Evolutionary conservation across 306 rosid genomes (phyloP).

Genomic region (Albizia julibrissin): DNA sequence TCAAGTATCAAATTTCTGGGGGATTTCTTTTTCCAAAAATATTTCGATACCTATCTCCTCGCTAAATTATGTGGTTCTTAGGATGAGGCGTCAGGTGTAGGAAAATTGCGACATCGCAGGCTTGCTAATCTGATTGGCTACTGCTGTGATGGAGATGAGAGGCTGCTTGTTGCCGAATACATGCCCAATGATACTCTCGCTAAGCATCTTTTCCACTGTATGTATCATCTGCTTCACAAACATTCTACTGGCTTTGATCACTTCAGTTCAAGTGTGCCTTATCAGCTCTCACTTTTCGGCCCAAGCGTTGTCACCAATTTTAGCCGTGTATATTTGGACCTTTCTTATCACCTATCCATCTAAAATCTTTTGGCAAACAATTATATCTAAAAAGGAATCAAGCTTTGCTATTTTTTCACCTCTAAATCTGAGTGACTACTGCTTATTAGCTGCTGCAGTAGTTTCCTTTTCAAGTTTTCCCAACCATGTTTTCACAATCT

Average conservation of each 20-base stretch:
- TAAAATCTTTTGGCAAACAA: neutral
- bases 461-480: neutral
- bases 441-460: neutral
- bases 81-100: slow-evolving; percentile 95
- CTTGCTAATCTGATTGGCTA: slow-evolving; percentile 92
- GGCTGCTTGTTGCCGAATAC: slow-evolving; percentile 94
- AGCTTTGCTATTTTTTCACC: neutral
- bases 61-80: slow-evolving; percentile 26
- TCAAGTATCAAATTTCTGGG: neutral
- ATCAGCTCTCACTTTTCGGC: neutral
- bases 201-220: slow-evolving; percentile 97
- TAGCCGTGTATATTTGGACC: neutral
- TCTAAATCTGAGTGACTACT: neutral
- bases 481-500: neutral
- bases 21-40: neutral
- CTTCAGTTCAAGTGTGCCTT: neutral
- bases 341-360: neutral
- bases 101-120: slow-evolving; percentile 75
- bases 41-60: neutral
- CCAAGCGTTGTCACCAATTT: neutral
- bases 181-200: slow-evolving; percentile 99
- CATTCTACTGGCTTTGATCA: neutral
- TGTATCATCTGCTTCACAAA: slow-evolving; percentile 17
- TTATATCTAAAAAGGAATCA: neutral
- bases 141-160: slow-evolving; percentile 95